These are phyloP conservation scores for Rubus parviflorus DNA, from an alignment of 306 rosid species.

Conservation along the genomic window DNA sequence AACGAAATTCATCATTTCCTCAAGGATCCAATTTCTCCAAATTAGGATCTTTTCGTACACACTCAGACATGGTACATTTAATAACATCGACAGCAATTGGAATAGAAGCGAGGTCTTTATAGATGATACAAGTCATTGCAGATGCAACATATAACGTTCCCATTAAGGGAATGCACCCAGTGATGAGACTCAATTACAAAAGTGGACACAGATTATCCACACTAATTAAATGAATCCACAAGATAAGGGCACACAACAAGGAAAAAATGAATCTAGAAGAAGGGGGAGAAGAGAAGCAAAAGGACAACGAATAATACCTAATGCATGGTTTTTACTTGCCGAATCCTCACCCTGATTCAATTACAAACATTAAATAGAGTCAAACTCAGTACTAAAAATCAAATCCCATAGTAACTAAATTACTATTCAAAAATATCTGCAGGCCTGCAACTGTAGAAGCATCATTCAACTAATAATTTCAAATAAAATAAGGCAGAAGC, in stretches of 20 bases:
- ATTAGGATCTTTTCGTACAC: not conserved
- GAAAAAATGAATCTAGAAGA: not conserved
- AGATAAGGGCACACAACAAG: not conserved
- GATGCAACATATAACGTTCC: not conserved
- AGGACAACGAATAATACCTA: conserved; percentile 47
- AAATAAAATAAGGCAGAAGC: conserved; percentile 11
- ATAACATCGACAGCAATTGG: not conserved
- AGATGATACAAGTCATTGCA: not conserved
- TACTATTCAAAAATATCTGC: conserved; percentile 12
- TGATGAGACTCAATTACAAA: not conserved
- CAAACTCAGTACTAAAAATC: conserved; percentile 26
- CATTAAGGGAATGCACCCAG: not conserved
- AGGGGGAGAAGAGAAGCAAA: conserved; percentile 5
- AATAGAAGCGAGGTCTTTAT: not conserved
- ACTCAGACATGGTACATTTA: not conserved
- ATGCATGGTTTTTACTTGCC: conserved; percentile 28
- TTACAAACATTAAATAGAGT: conserved; percentile 29
- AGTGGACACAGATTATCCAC: not conserved
- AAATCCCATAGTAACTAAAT: not conserved
- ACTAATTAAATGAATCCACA: not conserved
- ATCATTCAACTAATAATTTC: conserved; percentile 3
- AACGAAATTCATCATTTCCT: not conserved
- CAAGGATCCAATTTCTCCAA: not conserved
- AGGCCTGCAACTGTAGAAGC: conserved; percentile 15
- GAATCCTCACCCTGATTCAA: conserved; percentile 57